Percentiles rank a stretch among this genome's conserved stretches.
These are phyloP conservation scores for Pelargonium australe DNA, from an alignment of 441 rosid species.

Conservation along the genomic window DNA sequence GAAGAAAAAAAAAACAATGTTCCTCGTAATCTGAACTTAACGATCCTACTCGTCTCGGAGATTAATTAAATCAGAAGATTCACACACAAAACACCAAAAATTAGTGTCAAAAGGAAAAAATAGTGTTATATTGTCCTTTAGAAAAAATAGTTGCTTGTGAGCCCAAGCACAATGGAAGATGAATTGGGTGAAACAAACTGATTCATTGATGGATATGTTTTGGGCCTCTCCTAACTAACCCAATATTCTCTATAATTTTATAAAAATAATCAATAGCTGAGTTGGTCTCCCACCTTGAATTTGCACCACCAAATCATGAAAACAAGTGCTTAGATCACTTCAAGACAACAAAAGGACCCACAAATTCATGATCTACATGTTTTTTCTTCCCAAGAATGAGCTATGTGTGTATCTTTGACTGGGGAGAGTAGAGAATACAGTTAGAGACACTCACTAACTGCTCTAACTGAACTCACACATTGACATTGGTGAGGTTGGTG, in stretches of 20 bases:
- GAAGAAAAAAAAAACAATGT: too few species aligned
- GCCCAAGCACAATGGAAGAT: neutral
- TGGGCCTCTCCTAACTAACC: neutral
- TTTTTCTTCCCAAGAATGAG: too few species aligned
- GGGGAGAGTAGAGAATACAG: neutral
- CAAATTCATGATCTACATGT: too few species aligned
- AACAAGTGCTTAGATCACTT: too few species aligned
- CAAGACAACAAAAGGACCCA: too few species aligned
- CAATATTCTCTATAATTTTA: neutral
- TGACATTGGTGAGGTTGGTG: neutral
- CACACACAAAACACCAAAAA: neutral
- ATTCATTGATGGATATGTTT: neutral
- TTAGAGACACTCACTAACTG: neutral
- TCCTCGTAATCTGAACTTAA: too few species aligned
- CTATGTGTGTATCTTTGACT: neutral
- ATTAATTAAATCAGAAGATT: neutral
- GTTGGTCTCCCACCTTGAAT: conserved; percentile 3
- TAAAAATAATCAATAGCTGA: neutral
- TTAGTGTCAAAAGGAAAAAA: neutral
- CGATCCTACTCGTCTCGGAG: too few species aligned
- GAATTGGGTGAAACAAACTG: neutral
- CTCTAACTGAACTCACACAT: neutral
- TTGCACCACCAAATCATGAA: neutral
- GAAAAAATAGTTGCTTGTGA: neutral
- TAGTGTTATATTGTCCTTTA: too few species aligned